Conservation (phyloP, 83 land plant genomes). For the Diphasiastrum complanatum region DNA sequence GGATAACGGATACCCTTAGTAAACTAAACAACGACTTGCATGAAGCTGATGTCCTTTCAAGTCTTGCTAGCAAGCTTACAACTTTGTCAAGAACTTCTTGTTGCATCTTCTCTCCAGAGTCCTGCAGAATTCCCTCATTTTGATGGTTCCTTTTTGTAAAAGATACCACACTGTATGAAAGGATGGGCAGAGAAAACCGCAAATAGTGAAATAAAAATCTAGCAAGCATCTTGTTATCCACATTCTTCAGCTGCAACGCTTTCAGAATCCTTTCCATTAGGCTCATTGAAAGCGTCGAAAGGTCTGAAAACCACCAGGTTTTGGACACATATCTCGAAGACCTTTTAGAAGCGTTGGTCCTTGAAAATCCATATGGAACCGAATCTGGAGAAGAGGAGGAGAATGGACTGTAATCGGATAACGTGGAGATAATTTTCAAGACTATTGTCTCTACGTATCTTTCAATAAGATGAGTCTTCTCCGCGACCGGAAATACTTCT, state of each 20-base stretch:
- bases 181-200: conserved; percentile 24
- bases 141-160: conserved; percentile 29
- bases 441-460: conserved; percentile 42
- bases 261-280: conserved; percentile 38
- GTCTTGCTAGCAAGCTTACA: conserved; percentile 32
- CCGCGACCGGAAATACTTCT: conserved; percentile 13
- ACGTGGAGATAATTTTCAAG: conserved; percentile 20
- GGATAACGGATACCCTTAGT: conserved; percentile 31
- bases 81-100: conserved; percentile 33
- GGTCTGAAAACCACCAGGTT: conserved; percentile 68
- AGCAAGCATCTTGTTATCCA: conserved; percentile 35
- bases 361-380: conserved; percentile 32
- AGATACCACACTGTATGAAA: conserved; percentile 17
- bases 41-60: conserved; percentile 37
- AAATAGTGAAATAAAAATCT: conserved; percentile 51
- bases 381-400: conserved; percentile 58
- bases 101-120: conserved; percentile 14
- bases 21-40: conserved; percentile 49
- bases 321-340: conserved; percentile 20
- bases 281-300: conserved; percentile 25
- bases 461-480: conserved; percentile 28
- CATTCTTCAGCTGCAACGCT: conserved; percentile 34
- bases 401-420: conserved; percentile 32
- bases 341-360: conserved; percentile 44
- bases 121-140: conserved; percentile 8